Conservation (phyloP, 2,329 filamentous ascomycete species). For the Neobulgaria alba region DNA sequence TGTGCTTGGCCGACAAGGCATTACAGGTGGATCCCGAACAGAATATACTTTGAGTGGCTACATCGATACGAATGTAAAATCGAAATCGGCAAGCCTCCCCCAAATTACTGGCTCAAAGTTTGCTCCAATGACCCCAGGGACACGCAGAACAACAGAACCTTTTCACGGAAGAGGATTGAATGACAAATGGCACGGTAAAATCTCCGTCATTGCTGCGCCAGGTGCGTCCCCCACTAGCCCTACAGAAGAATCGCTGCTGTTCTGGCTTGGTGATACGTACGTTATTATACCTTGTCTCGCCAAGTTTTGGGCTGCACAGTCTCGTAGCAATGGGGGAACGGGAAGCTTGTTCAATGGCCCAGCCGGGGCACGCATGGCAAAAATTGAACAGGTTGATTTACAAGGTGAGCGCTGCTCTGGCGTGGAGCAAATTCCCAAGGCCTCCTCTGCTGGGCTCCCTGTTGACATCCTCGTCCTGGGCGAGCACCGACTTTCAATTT, state of each 20-base stretch:
- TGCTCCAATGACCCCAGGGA: slow-evolving; percentile 56
- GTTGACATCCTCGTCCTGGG: slow-evolving; percentile 26
- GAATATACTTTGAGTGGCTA: slow-evolving; percentile 50
- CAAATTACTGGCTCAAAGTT: slow-evolving; percentile 39
- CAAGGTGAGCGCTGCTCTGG: slow-evolving; percentile 27
- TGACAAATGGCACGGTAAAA: slow-evolving; percentile 18
- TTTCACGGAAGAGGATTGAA: slow-evolving; percentile 16
- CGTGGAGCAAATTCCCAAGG: slow-evolving; percentile 23
- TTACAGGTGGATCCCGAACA: slow-evolving; percentile 47
- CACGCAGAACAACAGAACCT: slow-evolving; percentile 32
- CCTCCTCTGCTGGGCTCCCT: slow-evolving; percentile 7
- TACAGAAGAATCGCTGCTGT: slow-evolving; percentile 27
- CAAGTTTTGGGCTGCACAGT: slow-evolving; percentile 26
- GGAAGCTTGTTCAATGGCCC: slow-evolving; percentile 22
- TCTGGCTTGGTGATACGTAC: slow-evolving; percentile 28
- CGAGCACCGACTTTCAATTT: slow-evolving; percentile 26
- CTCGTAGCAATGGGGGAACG: slow-evolving; percentile 14
- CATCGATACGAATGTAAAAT: slow-evolving; percentile 44
- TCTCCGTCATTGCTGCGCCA: slow-evolving; percentile 25
- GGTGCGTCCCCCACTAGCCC: slow-evolving; percentile 18
- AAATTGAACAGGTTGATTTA: slow-evolving; percentile 25
- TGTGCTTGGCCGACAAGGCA: slow-evolving; percentile 32
- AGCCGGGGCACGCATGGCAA: slow-evolving; percentile 19
- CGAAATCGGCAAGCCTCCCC: slow-evolving; percentile 14
- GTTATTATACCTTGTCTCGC: slow-evolving; percentile 26